A percentile compares a stretch with the other conserved stretches of the same genome.
Conservation (phyloP, 2,329 filamentous ascomycete species). For the Hypoxylon sp. region DNA sequence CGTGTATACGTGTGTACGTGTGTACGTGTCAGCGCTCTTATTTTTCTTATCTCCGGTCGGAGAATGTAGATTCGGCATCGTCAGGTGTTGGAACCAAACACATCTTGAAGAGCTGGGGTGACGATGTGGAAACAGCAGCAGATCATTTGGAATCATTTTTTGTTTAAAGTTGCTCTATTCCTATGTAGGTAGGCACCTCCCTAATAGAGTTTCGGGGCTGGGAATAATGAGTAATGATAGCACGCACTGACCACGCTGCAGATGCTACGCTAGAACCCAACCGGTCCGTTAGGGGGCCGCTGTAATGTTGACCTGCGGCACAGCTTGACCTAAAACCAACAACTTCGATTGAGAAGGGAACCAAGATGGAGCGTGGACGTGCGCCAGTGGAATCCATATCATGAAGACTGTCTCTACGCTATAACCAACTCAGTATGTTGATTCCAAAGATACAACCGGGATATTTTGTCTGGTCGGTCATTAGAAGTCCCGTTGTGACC, state of each 20-base stretch:
- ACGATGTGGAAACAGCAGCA: not conserved
- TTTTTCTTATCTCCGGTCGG: conserved; percentile 13
- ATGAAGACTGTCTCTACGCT: not conserved
- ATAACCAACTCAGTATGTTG: conserved; percentile 20
- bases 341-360: conserved; percentile 1
- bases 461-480: conserved; percentile 12
- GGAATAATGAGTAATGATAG: conserved; percentile 4
- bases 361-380: not conserved
- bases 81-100: not conserved
- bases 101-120: not conserved
- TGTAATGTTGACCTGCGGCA: conserved; percentile 13
- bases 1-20: conserved; percentile 21
- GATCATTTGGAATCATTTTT: conserved; percentile 17
- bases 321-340: conserved; percentile 27
- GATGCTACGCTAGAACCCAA: not conserved
- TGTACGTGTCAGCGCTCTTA: conserved; percentile 9
- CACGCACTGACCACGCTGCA: not conserved
- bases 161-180: not conserved
- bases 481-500: not conserved
- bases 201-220: not conserved
- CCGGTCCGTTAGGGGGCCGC: not conserved
- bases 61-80: conserved; percentile 1
- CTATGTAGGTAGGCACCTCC: not conserved
- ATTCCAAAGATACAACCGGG: conserved; percentile 23
- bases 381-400: not conserved